Evolutionary conservation across 73 alveolate species (phyloP).

Genomic region (Urostyla sp.): DNA sequence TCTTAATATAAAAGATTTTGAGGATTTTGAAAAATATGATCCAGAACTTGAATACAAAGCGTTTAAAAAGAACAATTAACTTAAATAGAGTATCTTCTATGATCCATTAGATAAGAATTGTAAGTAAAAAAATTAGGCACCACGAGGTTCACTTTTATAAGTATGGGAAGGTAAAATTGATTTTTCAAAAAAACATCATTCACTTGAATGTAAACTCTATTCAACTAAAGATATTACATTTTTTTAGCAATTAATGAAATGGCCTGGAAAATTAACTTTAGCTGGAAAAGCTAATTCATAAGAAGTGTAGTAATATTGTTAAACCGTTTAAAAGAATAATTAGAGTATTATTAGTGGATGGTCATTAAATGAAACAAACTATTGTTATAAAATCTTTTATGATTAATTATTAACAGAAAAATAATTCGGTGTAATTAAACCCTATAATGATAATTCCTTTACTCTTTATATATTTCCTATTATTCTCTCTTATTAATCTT

Average conservation of each 20-base stretch:
- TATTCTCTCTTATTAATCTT: not conserved
- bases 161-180: conserved; percentile 2
- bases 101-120: not conserved
- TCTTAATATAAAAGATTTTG: no score
- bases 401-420: not conserved
- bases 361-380: not conserved
- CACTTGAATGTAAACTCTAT: not conserved
- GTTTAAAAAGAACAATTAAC: not conserved
- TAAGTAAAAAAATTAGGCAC: conserved; percentile 2
- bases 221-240: conserved; percentile 4
- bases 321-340: not conserved
- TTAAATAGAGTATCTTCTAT: not conserved
- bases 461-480: conserved; percentile 6
- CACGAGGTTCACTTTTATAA: conserved; percentile 6
- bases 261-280: not conserved
- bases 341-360: not conserved
- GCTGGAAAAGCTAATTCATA: not conserved
- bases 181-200: not conserved
- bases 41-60: not conserved
- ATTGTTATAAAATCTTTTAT: not conserved
- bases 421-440: conserved; percentile 2
- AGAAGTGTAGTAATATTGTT: not conserved
- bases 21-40: not conserved
- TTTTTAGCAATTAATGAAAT: not conserved
- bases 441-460: conserved; percentile 16